Conservation (phyloP, 345 rosid genomes). For the Lepidium didymum region DNA sequence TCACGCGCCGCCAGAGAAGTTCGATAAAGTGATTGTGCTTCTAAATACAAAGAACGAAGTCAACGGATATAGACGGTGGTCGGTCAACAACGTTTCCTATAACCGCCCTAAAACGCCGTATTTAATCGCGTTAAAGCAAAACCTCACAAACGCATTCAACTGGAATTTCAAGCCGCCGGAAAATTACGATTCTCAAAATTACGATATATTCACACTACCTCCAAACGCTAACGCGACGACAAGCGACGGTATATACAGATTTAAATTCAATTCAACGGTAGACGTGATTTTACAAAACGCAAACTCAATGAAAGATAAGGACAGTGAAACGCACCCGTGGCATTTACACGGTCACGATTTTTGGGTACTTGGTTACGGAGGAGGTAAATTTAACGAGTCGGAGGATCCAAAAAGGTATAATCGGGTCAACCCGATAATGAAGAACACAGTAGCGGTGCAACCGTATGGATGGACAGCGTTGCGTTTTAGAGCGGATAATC, state of each 20-base stretch:
- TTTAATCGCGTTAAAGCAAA: conserved; percentile 48
- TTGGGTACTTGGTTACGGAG: conserved; percentile 69
- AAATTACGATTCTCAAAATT: conserved; percentile 20
- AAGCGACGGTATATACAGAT: conserved; percentile 37
- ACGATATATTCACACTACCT: conserved; percentile 18
- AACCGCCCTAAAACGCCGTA: conserved; percentile 51
- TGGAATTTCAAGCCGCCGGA: conserved; percentile 42
- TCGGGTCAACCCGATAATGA: conserved; percentile 59
- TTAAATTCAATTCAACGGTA: conserved; percentile 46
- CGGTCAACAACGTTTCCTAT: conserved; percentile 61
- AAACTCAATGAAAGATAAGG: conserved; percentile 26
- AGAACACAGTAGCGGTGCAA: conserved; percentile 70
- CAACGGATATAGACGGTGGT: conserved; percentile 37
- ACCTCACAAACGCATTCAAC: conserved; percentile 30
- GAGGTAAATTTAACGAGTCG: conserved; percentile 44
- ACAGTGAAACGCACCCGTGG: conserved; percentile 80
- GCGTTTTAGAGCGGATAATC: conserved; percentile 56
- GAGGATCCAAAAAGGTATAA: conserved; percentile 46
- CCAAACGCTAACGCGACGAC: conserved; percentile 35
- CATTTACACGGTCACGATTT: conserved; percentile 87
- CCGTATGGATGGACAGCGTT: conserved; percentile 74
- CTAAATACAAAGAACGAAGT: conserved; percentile 56
- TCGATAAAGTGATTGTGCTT: conserved; percentile 45
- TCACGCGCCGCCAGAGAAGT: conserved; percentile 34
- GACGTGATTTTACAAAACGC: conserved; percentile 72